A percentile compares a stretch with the other conserved stretches of the same genome.
Evolutionary conservation across 2,329 filamentous ascomycete genomes (phyloP).

Genomic region (Harringtonia lauricola): DNA sequence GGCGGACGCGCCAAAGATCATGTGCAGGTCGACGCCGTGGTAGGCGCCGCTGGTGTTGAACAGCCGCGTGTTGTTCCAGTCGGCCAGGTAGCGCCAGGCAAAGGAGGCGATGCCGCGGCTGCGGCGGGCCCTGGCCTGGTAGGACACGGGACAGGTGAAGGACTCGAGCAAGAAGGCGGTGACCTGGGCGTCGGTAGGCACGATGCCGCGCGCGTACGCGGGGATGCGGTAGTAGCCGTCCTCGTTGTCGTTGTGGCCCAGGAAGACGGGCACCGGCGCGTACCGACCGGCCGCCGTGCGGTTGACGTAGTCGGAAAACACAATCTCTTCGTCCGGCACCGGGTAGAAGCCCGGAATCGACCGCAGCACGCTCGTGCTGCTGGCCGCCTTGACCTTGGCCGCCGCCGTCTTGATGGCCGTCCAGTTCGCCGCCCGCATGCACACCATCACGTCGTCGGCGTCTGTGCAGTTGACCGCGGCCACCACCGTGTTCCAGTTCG

Average conservation of each 20-base stretch:
- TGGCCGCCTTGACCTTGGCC: conserved; percentile 19
- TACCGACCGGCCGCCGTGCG: conserved; percentile 24
- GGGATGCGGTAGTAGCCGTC: conserved; percentile 34
- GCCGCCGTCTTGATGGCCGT: conserved; percentile 25
- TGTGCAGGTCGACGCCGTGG: conserved; percentile 35
- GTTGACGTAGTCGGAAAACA: conserved; percentile 29
- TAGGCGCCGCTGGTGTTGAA: conserved; percentile 35
- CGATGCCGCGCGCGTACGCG: conserved; percentile 25
- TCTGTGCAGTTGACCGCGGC: conserved; percentile 25
- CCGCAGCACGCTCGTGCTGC: conserved; percentile 23
- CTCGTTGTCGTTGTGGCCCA: conserved; percentile 33
- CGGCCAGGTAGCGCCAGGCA: conserved; percentile 35
- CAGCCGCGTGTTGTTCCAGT: conserved; percentile 36
- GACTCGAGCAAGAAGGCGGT: conserved; percentile 29
- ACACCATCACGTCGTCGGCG: conserved; percentile 19
- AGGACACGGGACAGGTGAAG: conserved; percentile 32
- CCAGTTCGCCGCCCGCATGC: conserved; percentile 26
- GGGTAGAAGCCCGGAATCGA: conserved; percentile 30
- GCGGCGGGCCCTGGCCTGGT: conserved; percentile 24
- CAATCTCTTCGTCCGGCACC: conserved; percentile 24
- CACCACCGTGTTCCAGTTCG: conserved; percentile 31
- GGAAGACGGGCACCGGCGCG: conserved; percentile 27
- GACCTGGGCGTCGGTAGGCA: conserved; percentile 26
- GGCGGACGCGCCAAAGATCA: conserved; percentile 31
- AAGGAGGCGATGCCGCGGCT: conserved; percentile 26